Evolutionary conservation across 257 asterid species (phyloP), one percentile per base, ranked within the genome.

Genomic region (Salvia rosmarinus): DNA sequence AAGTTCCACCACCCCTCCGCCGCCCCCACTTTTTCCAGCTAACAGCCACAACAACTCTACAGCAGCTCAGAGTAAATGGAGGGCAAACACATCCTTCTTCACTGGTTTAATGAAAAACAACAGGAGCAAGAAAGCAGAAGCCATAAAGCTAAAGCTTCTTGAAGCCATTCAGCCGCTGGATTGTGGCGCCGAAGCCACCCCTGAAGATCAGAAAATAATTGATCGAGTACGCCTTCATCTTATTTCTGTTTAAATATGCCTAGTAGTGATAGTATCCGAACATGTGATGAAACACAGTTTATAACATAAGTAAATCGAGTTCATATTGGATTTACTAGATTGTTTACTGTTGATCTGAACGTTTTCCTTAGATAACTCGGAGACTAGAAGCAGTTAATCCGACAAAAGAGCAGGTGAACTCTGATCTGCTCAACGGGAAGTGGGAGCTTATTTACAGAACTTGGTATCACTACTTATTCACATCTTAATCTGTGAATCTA

Each of bases 371-470:
- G 96, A 85, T 89, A 76, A 86, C 85, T 76, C 79, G 84, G 60
- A 84, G 81, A 65, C 88, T 85, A 13, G 96, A 89, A 82, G 91
- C 88, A 30, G 79, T 74, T 63, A 89, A 84, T 82, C 94, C 94
- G 46, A 87, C 91, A 34, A 89, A 84, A 86, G 80, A 81, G 76
- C 96, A 94, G 8, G 62, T 89, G 46, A 85, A 85, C 74, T 89
- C 96, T 23, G 50, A 63, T 71, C 73, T 89, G 43, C 84, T 90
- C 19, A 76, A 89, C 67, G 98, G 97, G 44, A 93, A 93, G 62
- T 93, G 98, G 98, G 96, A 93, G 80, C 96, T 88, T 67, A 73
- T 93, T 12, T 93, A 93, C 83, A 90, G 97, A 5, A 92, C 98
- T 75, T 92, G 88, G 96, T 91, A 75, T 6, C 1, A 13, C 25